A percentile compares a stretch with the other conserved stretches of the same genome.
Conservation (phyloP, 2,329 filamentous ascomycete genomes). For the Sarocladiaceae sp. region DNA sequence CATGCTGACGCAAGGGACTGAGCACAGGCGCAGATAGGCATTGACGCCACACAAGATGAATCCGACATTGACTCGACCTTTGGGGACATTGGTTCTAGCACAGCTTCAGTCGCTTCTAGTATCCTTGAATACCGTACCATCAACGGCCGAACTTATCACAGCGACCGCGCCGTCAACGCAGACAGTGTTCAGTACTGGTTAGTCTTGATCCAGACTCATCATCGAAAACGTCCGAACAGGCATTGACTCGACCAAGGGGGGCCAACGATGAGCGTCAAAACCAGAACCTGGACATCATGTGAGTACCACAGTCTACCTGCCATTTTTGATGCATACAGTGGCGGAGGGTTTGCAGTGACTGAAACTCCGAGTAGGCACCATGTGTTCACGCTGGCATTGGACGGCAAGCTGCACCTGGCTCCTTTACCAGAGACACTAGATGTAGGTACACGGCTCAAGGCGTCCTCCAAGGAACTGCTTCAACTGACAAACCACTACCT, state of each 20-base stretch:
- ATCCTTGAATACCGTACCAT: constrained; percentile 23
- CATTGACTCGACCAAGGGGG: too few relatives aligned
- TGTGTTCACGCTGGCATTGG: constrained; percentile 9
- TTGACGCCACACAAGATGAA: too few relatives aligned
- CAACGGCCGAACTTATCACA: constrained; percentile 24
- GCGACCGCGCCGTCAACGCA: constrained; percentile 13
- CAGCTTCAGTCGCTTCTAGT: constrained; percentile 22
- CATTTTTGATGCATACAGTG: too few relatives aligned
- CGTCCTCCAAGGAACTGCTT: not conserved
- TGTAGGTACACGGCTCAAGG: not conserved
- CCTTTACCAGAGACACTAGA: constrained; percentile 9
- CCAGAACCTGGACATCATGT: not conserved
- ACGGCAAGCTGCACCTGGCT: constrained; percentile 11
- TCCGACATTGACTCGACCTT: constrained; percentile 2
- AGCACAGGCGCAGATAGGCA: too few relatives aligned
- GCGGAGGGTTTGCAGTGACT: not conserved
- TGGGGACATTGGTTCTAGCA: constrained; percentile 9
- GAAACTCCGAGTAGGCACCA: constrained; percentile 13
- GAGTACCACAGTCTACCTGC: too few relatives aligned
- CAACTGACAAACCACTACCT: not conserved
- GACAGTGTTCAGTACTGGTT: not conserved
- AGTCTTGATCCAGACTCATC: too few relatives aligned
- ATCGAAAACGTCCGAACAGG: too few relatives aligned
- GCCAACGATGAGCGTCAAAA: too few relatives aligned
- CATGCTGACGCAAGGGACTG: too few relatives aligned